phyloP scores from a whole-genome alignment of 805 yeast genomes.

The Wickerhamiella kurtzmanii region DNA sequence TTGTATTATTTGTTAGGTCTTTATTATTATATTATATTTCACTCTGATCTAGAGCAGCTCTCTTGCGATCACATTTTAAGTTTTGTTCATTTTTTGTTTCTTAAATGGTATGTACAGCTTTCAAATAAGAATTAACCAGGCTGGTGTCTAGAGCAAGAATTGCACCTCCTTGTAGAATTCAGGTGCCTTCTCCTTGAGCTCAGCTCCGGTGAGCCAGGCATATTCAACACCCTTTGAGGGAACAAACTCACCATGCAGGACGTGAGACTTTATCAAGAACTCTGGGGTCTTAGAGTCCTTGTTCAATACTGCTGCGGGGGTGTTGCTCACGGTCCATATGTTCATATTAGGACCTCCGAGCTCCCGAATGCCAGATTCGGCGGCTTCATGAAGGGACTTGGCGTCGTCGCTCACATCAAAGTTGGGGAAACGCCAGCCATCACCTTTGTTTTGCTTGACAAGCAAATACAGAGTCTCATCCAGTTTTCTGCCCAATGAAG shows the following conservation, averaged over 20 bases:
- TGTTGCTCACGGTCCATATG: conserved; percentile 82
- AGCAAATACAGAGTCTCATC: conserved; percentile 69
- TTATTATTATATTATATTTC: too few relatives aligned
- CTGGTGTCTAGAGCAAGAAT: conserved; percentile 14
- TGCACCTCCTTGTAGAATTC: conserved; percentile 34
- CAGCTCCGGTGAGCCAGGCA: conserved; percentile 80
- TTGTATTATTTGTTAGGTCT: too few relatives aligned
- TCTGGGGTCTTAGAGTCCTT: conserved; percentile 33
- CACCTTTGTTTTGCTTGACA: conserved; percentile 30
- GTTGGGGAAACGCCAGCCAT: conserved; percentile 68
- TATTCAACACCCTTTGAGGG: conserved; percentile 36
- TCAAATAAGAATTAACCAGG: too few relatives aligned
- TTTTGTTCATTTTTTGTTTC: too few relatives aligned
- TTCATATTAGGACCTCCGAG: conserved; percentile 67
- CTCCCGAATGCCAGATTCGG: conserved; percentile 56
- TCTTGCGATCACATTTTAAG: too few relatives aligned
- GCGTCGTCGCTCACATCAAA: conserved; percentile 38
- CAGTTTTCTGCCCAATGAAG: conserved; percentile 65
- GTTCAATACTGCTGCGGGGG: conserved; percentile 63
- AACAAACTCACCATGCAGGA: conserved; percentile 66
- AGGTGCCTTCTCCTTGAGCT: conserved; percentile 38
- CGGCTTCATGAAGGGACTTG: conserved; percentile 44
- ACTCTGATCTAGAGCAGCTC: too few relatives aligned
- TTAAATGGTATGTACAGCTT: neutral
- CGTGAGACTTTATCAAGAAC: conserved; percentile 74